These are phyloP conservation scores for Globisporangium megalacanthum DNA, from an alignment of 352 stramenopile genomes.

Conservation along the genomic window DNA sequence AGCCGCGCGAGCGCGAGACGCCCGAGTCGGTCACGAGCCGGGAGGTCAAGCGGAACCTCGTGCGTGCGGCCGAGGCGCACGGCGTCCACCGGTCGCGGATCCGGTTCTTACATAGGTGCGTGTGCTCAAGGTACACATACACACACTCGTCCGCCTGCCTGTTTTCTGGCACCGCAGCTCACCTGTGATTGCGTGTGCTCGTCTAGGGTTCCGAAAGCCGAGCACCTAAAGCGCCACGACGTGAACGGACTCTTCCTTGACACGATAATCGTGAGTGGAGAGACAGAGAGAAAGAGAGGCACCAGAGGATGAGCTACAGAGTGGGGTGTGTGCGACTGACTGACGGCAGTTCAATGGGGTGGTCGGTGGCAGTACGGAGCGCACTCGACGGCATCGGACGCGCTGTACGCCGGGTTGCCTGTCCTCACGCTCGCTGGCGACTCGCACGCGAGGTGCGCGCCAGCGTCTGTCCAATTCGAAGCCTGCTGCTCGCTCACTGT, in stretches of 20 bases:
- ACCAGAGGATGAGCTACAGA: too few species aligned
- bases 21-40: constrained; percentile 15
- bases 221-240: constrained; percentile 74
- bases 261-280: constrained; percentile 65
- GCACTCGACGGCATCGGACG: constrained; percentile 90
- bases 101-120: constrained; percentile 47
- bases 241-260: constrained; percentile 88
- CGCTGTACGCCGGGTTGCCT: constrained; percentile 78
- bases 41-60: constrained; percentile 45
- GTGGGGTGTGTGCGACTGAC: too few species aligned
- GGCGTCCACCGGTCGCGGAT: constrained; percentile 47
- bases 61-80: constrained; percentile 35
- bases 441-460: constrained; percentile 46
- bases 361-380: constrained; percentile 75
- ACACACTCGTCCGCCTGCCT: too few species aligned
- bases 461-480: not conserved
- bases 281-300: not conserved
- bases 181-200: too few species aligned
- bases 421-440: constrained; percentile 81
- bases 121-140: constrained; percentile 6
- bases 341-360: not conserved
- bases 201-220: constrained; percentile 46
- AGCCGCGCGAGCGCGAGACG: not conserved
- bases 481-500: not conserved
- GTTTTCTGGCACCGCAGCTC: too few species aligned